Base-by-base conservation (phyloP, 345 rosid genomes). In the Eucalyptus coolabah region DNA sequence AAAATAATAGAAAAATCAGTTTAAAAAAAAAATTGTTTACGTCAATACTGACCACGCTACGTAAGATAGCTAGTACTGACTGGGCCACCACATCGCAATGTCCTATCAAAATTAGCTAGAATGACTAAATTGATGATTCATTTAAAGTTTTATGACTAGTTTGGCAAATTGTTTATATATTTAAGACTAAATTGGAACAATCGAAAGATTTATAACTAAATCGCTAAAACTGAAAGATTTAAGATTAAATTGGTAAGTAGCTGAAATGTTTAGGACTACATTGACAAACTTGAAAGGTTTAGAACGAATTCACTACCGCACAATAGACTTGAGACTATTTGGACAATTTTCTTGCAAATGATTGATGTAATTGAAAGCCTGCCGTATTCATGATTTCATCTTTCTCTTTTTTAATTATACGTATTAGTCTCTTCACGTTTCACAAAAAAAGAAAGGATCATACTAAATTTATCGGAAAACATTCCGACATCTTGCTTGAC, bases 21-120 rank as follows among this genome's bases (percentile, higher is more conserved):
- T 51, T 34, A 34, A 42, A 7, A 8, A 1, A 21, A 54, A 54
- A 54, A 54, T 53, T 8, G 1, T 54, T 54, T 0, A 21, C 2
- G 5, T 3, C 1, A 54, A 0, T 9, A 8, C 0, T 0, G 0
- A 9, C 5, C 10, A 4, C 1, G 3, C 12, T 0, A 23, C 1
- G 1, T 56, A 23, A 9, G 12, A 56, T 23, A 56, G 60, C 28
- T 0, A 56, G 12, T 12, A 23, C 1, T 4, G 0, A 56, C 0
- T 4, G 0, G 0, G 28, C 60, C 6, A 56, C 1, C 1, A 23
- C 3, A 0, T 23, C 0, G 1, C 4, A 2, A 23, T 2, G 6
- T 23, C 28, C 28, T 23, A 9, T 4, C 28, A 56, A 56, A 56
- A 56, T 56, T 56, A 23, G 60, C 0, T 9, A 56, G 3, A 23